Conservation (phyloP, 1,284 basidiomycete species). For the Malassezia cuniculi region DNA sequence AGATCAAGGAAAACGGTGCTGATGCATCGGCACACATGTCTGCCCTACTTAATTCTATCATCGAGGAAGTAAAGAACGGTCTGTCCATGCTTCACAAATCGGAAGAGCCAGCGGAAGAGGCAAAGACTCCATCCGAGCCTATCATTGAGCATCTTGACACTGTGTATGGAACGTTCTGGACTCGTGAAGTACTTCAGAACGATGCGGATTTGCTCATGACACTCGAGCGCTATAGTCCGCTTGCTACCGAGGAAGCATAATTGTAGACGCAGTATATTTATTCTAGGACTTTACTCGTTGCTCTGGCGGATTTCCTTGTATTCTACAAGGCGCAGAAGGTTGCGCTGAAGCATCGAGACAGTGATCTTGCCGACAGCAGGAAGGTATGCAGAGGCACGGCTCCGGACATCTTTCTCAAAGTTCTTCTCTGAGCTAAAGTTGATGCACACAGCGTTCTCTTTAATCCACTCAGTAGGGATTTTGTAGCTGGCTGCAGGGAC, state of each 20-base stretch:
- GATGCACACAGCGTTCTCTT: constrained; percentile 81
- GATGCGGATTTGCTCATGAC: constrained; percentile 9
- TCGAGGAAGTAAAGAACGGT: constrained; percentile 9
- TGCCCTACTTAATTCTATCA: background rate
- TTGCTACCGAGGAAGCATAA: background rate
- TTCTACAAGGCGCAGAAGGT: constrained; percentile 53
- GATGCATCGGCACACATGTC: background rate
- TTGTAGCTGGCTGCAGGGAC: constrained; percentile 62
- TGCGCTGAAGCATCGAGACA: constrained; percentile 87
- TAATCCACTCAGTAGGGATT: constrained; percentile 71
- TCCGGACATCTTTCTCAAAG: constrained; percentile 81
- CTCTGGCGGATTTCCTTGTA: constrained; percentile 12
- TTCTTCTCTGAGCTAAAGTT: constrained; percentile 95
- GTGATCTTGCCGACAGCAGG: constrained; percentile 93
- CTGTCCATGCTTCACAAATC: constrained; percentile 21
- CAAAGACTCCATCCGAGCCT: constrained; percentile 1
- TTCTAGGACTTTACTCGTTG: background rate
- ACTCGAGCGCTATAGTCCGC: background rate
- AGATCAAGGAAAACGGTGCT: background rate
- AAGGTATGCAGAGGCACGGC: constrained; percentile 51
- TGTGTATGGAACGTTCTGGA: constrained; percentile 21
- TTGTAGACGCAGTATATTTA: background rate
- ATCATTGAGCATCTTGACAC: constrained; percentile 2
- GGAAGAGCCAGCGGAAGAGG: no score
- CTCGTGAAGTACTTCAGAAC: constrained; percentile 10